Percentiles rank a stretch among this genome's conserved stretches.
phyloP scores from a whole-genome alignment of 2,329 filamentous ascomycete species.

The Blumeria graminis region DNA sequence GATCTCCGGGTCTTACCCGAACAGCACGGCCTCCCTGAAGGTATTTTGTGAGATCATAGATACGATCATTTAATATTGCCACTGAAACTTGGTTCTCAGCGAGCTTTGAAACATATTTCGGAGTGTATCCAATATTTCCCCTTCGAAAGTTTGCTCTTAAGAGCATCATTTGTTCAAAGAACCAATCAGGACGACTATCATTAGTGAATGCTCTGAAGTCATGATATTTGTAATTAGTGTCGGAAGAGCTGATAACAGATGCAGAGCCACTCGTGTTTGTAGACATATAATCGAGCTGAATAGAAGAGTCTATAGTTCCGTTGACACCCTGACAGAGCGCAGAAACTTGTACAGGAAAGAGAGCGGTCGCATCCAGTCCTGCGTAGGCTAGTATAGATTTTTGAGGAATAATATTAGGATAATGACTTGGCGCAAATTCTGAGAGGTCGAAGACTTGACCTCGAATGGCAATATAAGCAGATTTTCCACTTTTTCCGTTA shows the following conservation, averaged over 20 bases:
- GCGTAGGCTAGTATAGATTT: slow-evolving; percentile 55
- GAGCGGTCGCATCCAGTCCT: slow-evolving; percentile 59
- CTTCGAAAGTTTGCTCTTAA: slow-evolving; percentile 62
- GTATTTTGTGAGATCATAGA: slow-evolving; percentile 84
- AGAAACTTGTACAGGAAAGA: slow-evolving; percentile 88
- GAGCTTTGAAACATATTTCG: slow-evolving; percentile 50
- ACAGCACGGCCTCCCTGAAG: slow-evolving; percentile 47
- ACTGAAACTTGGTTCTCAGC: slow-evolving; percentile 39
- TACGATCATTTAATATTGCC: slow-evolving; percentile 50
- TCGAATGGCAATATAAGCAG: slow-evolving; percentile 57
- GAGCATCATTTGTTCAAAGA: slow-evolving; percentile 62
- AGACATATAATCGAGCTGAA: slow-evolving; percentile 65
- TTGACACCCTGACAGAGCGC: slow-evolving; percentile 64
- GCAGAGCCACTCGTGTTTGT: slow-evolving; percentile 51
- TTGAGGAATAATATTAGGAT: slow-evolving; percentile 35
- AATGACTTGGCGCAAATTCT: slow-evolving; percentile 51
- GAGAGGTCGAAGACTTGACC: slow-evolving; percentile 72
- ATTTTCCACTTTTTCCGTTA: slow-evolving; percentile 40
- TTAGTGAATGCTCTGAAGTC: slow-evolving; percentile 75
- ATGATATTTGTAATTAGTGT: slow-evolving; percentile 61
- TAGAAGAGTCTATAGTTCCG: slow-evolving; percentile 37
- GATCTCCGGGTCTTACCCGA: slow-evolving; percentile 27
- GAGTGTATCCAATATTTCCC: slow-evolving; percentile 64
- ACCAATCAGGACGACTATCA: slow-evolving; percentile 76
- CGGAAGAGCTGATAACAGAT: slow-evolving; percentile 36